Evolutionary conservation across 2,329 filamentous ascomycete species (phyloP), one percentile per base, ranked within the genome.

Genomic region (Aspergillus udagawae): DNA sequence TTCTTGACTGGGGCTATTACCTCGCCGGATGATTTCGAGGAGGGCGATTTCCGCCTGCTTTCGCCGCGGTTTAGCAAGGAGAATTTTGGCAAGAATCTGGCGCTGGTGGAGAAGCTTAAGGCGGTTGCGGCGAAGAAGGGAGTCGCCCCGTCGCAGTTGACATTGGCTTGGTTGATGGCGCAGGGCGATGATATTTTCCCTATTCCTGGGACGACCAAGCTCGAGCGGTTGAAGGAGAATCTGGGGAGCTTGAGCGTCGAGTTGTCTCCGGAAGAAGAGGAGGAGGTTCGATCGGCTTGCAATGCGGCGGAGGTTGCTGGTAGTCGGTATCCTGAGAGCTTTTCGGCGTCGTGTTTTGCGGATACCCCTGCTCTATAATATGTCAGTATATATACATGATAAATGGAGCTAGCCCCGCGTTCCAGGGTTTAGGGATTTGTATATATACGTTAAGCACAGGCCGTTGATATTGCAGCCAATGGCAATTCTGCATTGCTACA

Each of bases 111-210:
- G 32, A 69, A 70, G 20, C 76, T 88, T 52, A 66, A 67, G 0
- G 74, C 62, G 12, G 65, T 86, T 4, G 84, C 83, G 0, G 71
- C 74, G 50, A 74, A 73, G 64, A 87, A 87, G 71, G 77, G 75
- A 2, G 77, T 76, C 28, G 85, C 84, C 0, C 63, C 82, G 0
- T 77, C 77, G 2, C 81, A 90, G 67, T 66, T 89, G 54, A 81
- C 83, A 1, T 73, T 89, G 35, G 85, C 86, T 0, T 89, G 86
- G 86, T 62, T 88, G 52, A 64, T 86, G 60, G 79, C 79, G 9
- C 85, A 88, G 65, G 83, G 83, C 0, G 76, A 81, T 2, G 82
- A 86, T 62, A 75, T 88, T 51, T 80, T 85, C 64, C 83, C 86
- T 0, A 88, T 83, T 56, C 82, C 82, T 0, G 82, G 82, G 7